These are phyloP conservation scores for Penicillium sumatraense DNA, from an alignment of 2,329 filamentous ascomycete species.

Conservation along the genomic window DNA sequence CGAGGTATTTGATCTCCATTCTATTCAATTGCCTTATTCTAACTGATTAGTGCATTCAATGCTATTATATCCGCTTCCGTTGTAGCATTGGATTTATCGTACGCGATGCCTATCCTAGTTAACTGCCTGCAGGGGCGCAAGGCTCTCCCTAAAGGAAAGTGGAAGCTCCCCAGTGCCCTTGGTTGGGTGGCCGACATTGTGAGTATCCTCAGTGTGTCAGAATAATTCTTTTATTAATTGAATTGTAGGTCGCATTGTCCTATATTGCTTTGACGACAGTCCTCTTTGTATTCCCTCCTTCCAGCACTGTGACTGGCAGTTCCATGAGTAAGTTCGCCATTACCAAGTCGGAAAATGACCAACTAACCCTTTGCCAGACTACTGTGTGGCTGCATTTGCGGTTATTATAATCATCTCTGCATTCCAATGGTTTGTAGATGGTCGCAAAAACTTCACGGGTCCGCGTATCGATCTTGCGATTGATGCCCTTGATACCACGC, in stretches of 20 bases:
- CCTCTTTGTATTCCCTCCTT: constrained; percentile 74
- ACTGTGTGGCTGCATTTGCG: constrained; percentile 57
- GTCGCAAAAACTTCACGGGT: constrained; percentile 63
- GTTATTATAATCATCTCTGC: constrained; percentile 62
- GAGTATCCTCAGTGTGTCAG: constrained; percentile 15
- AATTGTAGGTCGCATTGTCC: constrained; percentile 55
- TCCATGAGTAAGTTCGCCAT: constrained; percentile 65
- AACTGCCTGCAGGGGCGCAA: constrained; percentile 69
- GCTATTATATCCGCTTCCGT: constrained; percentile 73
- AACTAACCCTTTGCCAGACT: constrained; percentile 28
- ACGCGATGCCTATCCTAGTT: constrained; percentile 72
- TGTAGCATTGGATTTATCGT: constrained; percentile 72
- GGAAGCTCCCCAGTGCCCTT: constrained; percentile 57
- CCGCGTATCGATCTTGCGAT: constrained; percentile 48
- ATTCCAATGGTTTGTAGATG: constrained; percentile 64
- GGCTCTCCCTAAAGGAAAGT: constrained; percentile 64
- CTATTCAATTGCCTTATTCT: not conserved
- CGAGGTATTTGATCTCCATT: constrained; percentile 30
- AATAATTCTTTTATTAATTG: constrained; percentile 10
- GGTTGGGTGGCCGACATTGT: constrained; percentile 65
- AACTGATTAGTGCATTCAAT: constrained; percentile 63
- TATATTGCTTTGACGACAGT: constrained; percentile 73
- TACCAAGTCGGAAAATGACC: not conserved
- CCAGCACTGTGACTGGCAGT: constrained; percentile 63
- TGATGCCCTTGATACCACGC: constrained; percentile 17